These are phyloP conservation scores for Hyphodiscus hymeniophilus DNA, from an alignment of 495 filamentous ascomycete genomes.

Conservation along the genomic window DNA sequence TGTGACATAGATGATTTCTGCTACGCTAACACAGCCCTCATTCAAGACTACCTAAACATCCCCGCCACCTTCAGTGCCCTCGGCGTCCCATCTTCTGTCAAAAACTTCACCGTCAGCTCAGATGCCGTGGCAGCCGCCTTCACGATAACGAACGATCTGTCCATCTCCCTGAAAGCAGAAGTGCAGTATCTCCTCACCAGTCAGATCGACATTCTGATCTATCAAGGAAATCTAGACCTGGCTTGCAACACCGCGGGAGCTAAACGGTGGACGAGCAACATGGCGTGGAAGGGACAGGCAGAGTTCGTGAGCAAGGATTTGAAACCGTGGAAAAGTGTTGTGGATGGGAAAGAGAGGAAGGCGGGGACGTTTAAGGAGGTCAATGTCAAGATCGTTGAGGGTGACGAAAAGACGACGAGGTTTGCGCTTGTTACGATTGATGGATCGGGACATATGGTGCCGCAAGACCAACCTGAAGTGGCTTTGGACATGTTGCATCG, in stretches of 20 bases:
- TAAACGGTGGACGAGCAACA: slow-evolving; percentile 30
- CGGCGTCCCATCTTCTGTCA: slow-evolving; percentile 6
- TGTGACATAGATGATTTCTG: slow-evolving; percentile 32
- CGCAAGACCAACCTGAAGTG: slow-evolving; percentile 30
- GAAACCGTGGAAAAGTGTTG: slow-evolving; percentile 27
- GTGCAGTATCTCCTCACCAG: slow-evolving; percentile 29
- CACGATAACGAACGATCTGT: slow-evolving; percentile 18
- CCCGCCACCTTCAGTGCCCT: slow-evolving; percentile 26
- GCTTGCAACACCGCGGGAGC: slow-evolving; percentile 39
- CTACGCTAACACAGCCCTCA: slow-evolving; percentile 25
- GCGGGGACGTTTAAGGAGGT: slow-evolving; percentile 14
- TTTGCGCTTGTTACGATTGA: slow-evolving; percentile 16
- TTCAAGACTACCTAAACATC: slow-evolving; percentile 32
- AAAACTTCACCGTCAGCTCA: slow-evolving; percentile 14
- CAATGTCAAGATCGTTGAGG: slow-evolving; percentile 8
- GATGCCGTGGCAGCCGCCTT: slow-evolving; percentile 24
- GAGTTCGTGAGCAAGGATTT: slow-evolving; percentile 32
- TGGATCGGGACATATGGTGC: slow-evolving; percentile 17
- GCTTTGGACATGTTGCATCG: slow-evolving; percentile 29
- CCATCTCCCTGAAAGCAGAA: slow-evolving; percentile 19
- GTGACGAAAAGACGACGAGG: slow-evolving; percentile 9
- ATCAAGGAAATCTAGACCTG: slow-evolving; percentile 39
- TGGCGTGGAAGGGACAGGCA: slow-evolving; percentile 36
- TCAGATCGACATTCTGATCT: slow-evolving; percentile 32
- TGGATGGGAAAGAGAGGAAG: slow-evolving; percentile 8